Conservation (phyloP, 495 filamentous ascomycete genomes). For the Podospora bellae-mahoneyi region DNA sequence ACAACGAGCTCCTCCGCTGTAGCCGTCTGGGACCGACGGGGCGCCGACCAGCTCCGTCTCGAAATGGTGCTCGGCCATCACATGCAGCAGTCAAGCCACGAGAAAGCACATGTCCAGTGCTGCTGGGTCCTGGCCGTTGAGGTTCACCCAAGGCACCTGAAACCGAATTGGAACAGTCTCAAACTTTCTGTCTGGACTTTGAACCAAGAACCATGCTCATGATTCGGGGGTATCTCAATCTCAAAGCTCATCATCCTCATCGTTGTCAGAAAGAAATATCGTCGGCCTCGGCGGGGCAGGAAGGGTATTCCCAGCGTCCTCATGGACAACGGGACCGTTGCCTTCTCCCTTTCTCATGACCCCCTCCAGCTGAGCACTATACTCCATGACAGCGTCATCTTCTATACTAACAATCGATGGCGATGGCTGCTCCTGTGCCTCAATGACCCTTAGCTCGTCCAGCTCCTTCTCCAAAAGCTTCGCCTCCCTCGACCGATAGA, state of each 20-base stretch:
- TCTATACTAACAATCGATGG: neutral
- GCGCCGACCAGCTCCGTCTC: neutral
- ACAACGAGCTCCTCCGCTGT: neutral
- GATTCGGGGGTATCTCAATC: conserved; percentile 3
- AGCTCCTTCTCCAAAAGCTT: conserved; percentile 32
- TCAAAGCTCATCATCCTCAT: conserved; percentile 31
- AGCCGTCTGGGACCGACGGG: conserved; percentile 4
- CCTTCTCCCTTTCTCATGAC: conserved; percentile 14
- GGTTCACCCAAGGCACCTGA: neutral
- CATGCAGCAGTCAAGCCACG: conserved; percentile 5
- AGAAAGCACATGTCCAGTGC: conserved; percentile 9
- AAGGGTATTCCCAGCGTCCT: conserved; percentile 7
- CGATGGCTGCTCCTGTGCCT: conserved; percentile 6
- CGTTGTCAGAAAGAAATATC: conserved; percentile 25
- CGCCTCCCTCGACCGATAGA: conserved; percentile 59
- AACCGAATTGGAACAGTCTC: neutral
- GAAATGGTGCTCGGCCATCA: conserved; percentile 9
- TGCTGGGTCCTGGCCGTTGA: neutral
- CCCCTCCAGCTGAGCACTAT: neutral
- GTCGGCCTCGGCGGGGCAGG: conserved; percentile 5
- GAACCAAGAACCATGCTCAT: neutral
- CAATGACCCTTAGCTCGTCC: conserved; percentile 18
- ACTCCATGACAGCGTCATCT: conserved; percentile 1
- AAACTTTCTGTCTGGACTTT: neutral
- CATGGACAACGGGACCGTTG: conserved; percentile 4